Conservation (phyloP, 192 early-diverging fungal genomes). For the Cetraspora pellucida region DNA sequence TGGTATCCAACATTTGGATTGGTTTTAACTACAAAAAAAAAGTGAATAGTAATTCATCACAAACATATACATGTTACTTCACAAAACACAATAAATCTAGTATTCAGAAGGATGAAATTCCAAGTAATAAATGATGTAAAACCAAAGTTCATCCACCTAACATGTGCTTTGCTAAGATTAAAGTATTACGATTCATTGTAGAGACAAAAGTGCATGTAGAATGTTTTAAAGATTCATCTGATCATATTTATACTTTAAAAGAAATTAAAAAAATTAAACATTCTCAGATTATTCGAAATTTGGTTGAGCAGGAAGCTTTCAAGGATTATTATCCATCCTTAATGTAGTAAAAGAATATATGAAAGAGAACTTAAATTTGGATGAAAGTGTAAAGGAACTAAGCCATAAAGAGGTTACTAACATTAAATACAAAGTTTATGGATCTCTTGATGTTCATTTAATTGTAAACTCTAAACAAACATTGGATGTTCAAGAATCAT, state of each 20-base stretch:
- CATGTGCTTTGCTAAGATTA: constrained; percentile 11
- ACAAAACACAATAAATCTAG: neutral
- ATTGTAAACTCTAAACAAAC: neutral
- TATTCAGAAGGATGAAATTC: neutral
- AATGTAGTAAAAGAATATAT: constrained; percentile 14
- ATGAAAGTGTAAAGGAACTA: constrained; percentile 4
- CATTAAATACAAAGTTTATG: constrained; percentile 18
- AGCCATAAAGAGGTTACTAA: constrained; percentile 4
- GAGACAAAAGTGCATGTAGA: neutral
- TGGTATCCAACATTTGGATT: neutral
- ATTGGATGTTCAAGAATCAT: constrained; percentile 5
- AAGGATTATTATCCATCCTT: constrained; percentile 2
- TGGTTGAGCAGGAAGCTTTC: constrained; percentile 8
- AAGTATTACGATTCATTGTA: neutral
- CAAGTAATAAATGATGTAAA: neutral
- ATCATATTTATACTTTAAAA: neutral
- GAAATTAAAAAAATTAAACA: neutral
- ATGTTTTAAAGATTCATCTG: neutral
- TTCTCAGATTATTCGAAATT: neutral
- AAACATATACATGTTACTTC: neutral
- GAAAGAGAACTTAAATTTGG: neutral
- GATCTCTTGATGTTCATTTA: constrained; percentile 21
- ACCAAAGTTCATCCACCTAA: neutral
- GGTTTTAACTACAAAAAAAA: neutral
- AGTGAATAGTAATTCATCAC: neutral